Evolutionary conservation across 371 early-diverging fungal species (phyloP), one percentile per base, ranked within the genome.

Genomic region (Mortierella sp.): DNA sequence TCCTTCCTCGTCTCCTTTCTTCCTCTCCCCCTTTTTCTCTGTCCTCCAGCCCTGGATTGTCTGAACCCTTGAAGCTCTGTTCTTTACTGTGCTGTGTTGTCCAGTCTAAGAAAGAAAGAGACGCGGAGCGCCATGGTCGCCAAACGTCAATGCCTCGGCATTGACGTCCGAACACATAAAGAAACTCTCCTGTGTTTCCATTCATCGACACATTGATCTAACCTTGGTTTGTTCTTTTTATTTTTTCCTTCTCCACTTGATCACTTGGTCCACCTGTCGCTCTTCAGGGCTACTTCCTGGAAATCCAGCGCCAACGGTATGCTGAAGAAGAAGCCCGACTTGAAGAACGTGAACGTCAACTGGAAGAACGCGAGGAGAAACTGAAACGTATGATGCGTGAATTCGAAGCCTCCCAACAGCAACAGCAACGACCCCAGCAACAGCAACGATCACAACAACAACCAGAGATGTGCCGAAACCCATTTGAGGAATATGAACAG

Each of bases 321-420:
- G 74, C 74, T 21, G 74, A 69, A 7, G 44, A 60, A 21, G 68
- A 66, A 26, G 72, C 68, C 18, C 64, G 72, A 0, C 58, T 71
- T 12, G 71, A 62, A 45, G 72, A 53, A 9, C 70, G 48, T 68
- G 76, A 71, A 21, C 63, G 58, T 5, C 45, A 53, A 0, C 59
- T 76, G 72, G 62, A 61, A 46, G 64, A 71, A 21, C 76, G 71
- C 37, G 72, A 76, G 60, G 65, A 63, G 57, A 50, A 51, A 23
- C 30, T 75, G 46, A 55, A 52, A n/a, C 64, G 68, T 25, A 16
- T 72, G 52, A 58, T 66, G 45, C 53, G 29, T 14, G 66, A 62
- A 23, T 48, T 73, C 29, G 62, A 67, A 1, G 67, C 63, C 48
- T 67, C 68, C 25, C 59, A 51, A 28, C 64, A 67, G 26, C 63